phyloP scores from a whole-genome alignment of 2,329 filamentous ascomycete species.

The Sporothrix brasiliensis region DNA sequence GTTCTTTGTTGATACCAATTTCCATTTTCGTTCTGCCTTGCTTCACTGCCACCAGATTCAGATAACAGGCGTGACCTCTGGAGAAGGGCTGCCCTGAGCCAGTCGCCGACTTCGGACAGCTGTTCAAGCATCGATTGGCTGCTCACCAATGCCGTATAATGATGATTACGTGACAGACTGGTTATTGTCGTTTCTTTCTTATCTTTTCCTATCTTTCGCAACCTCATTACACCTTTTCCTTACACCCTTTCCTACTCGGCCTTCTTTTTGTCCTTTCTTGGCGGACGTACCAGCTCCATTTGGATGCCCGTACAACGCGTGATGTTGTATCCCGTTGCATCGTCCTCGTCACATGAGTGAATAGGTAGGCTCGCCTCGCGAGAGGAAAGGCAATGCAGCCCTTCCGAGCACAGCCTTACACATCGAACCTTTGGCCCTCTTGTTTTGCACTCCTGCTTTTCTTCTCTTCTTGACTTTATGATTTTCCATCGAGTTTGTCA shows the following conservation, averaged over 20 bases:
- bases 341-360: not conserved
- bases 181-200: not conserved
- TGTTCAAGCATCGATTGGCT: not conserved
- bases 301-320: not conserved
- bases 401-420: not conserved
- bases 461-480: not conserved
- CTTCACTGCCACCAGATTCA: not conserved
- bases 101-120: not conserved
- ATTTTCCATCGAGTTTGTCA: too few relatives aligned
- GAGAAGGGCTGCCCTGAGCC: slow-evolving; percentile 9
- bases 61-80: too few relatives aligned
- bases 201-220: too few relatives aligned
- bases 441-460: not conserved
- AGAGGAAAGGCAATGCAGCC: not conserved
- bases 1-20: not conserved
- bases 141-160: not conserved
- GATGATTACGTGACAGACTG: not conserved
- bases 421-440: not conserved
- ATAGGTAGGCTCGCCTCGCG: not conserved
- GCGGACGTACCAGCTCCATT: not conserved
- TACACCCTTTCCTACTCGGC: not conserved
- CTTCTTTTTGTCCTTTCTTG: not conserved
- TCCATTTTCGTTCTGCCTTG: not conserved
- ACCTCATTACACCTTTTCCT: not conserved
- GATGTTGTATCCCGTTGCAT: slow-evolving; percentile 9